These are phyloP conservation scores for Forsythia suspensa DNA, from an alignment of 257 asterid species.

Conservation along the genomic window DNA sequence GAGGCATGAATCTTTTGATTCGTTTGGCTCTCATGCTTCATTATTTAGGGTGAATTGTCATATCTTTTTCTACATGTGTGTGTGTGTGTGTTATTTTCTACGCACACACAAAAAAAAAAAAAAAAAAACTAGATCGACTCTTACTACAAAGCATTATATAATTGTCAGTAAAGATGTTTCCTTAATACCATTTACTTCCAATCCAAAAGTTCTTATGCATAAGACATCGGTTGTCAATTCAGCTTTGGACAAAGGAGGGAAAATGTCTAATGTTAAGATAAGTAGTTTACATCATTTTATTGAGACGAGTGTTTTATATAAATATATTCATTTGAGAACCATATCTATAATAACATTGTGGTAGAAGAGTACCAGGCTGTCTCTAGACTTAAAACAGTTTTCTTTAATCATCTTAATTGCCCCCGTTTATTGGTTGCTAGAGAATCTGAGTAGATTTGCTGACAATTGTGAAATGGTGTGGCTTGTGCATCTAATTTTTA, in stretches of 20 bases:
- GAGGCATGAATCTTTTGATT: background rate
- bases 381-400: background rate
- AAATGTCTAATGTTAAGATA: background rate
- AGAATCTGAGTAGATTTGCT: background rate
- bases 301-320: background rate
- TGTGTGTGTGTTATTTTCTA: background rate
- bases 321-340: background rate
- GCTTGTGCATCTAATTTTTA: background rate
- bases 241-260: background rate
- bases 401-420: background rate
- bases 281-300: background rate
- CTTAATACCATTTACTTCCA: background rate
- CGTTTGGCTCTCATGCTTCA: background rate
- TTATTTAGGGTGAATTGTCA: background rate
- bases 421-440: background rate
- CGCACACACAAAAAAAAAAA: background rate
- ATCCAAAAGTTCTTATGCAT: background rate
- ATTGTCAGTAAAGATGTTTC: background rate
- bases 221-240: background rate
- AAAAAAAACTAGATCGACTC: background rate
- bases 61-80: background rate
- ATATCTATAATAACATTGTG: background rate
- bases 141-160: background rate
- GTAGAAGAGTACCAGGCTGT: background rate
- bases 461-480: background rate